Evolutionary conservation across 306 rosid genomes (phyloP).

Genomic region (Lupinus albus): DNA sequence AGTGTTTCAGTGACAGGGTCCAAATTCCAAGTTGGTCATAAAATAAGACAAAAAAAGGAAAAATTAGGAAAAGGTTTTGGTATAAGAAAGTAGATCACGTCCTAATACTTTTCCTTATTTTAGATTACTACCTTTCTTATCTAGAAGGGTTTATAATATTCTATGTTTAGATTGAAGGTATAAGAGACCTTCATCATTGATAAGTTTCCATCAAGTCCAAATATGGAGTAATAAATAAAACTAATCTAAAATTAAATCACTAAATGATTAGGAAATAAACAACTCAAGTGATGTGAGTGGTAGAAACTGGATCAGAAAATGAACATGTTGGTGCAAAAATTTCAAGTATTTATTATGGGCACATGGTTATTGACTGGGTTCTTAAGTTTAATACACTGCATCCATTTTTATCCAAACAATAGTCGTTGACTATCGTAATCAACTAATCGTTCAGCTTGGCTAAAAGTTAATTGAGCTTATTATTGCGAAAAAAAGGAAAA

Average conservation of each 20-base stretch:
- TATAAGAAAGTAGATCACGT: constrained; percentile 22
- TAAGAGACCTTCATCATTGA: constrained; percentile 35
- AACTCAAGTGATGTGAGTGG: constrained; percentile 26
- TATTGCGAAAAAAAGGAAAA: neutral
- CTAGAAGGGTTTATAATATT: neutral
- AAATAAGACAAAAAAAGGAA: constrained; percentile 34
- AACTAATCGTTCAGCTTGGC: constrained; percentile 16
- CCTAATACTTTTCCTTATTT: constrained; percentile 34
- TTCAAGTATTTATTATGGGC: constrained; percentile 29
- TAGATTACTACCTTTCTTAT: constrained; percentile 27
- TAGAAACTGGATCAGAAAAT: constrained; percentile 37
- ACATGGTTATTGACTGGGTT: constrained; percentile 40
- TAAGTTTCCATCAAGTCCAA: constrained; percentile 34
- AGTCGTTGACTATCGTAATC: constrained; percentile 26
- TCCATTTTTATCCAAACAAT: no score
- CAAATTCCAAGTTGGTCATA: constrained; percentile 35
- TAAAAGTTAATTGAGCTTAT: constrained; percentile 13
- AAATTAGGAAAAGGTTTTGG: constrained; percentile 36
- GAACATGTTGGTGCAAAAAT: constrained; percentile 15
- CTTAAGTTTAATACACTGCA: neutral
- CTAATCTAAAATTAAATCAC: neutral
- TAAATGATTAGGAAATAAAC: constrained; percentile 36
- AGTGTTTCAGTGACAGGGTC: constrained; percentile 28
- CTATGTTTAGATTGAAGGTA: neutral
- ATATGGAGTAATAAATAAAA: neutral